Evolutionary conservation across 306 rosid genomes (phyloP).

Genomic region (Lupinus albus): DNA sequence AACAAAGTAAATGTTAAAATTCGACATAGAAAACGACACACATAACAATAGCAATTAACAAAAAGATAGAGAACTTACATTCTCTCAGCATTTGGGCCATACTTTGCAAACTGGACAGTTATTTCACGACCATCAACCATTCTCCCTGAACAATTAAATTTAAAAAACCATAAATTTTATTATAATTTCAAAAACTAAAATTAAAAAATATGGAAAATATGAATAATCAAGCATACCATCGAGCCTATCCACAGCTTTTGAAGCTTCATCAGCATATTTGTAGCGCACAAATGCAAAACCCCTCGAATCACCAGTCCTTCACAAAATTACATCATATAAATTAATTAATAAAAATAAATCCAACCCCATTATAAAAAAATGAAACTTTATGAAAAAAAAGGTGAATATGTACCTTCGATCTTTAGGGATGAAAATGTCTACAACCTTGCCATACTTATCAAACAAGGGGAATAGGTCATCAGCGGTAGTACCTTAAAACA

Average conservation of each 20-base stretch:
- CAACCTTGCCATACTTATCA: slow-evolving; percentile 88
- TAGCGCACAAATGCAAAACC: slow-evolving; percentile 95
- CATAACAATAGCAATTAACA: not conserved
- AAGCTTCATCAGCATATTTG: slow-evolving; percentile 90
- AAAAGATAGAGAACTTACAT: slow-evolving; percentile 57
- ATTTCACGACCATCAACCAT: slow-evolving; percentile 95
- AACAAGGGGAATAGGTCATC: slow-evolving; percentile 87
- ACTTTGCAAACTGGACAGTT: slow-evolving; percentile 89
- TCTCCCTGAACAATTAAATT: slow-evolving; percentile 55
- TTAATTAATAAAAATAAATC: not conserved
- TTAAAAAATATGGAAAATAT: not conserved
- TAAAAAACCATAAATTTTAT: not conserved
- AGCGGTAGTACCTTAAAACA: slow-evolving; percentile 68
- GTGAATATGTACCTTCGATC: slow-evolving; percentile 67
- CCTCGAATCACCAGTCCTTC: slow-evolving; percentile 86
- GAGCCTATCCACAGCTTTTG: slow-evolving; percentile 85
- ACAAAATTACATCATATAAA: not conserved
- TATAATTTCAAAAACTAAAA: not conserved
- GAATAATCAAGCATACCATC: slow-evolving; percentile 53
- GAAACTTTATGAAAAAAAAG: not conserved
- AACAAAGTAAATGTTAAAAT: not conserved
- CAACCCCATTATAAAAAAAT: not conserved
- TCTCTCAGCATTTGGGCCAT: slow-evolving; percentile 92
- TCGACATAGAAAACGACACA: not conserved
- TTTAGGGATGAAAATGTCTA: slow-evolving; percentile 88